These are phyloP conservation scores for Chaetomiaceae sp. DNA, from an alignment of 2,329 filamentous ascomycete species.

Conservation along the genomic window DNA sequence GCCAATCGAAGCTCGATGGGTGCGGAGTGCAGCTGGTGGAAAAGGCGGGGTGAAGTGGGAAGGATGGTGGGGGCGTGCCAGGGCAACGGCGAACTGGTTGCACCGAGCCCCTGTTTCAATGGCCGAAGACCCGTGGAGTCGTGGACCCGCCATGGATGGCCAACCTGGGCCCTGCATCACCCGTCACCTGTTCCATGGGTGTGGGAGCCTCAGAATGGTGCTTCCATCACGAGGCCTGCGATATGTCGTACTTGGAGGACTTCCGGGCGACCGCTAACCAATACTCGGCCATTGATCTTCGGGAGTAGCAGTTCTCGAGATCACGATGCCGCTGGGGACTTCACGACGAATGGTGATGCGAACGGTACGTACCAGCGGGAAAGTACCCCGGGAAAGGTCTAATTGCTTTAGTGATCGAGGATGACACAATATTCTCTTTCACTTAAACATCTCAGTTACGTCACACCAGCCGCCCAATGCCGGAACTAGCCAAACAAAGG, in stretches of 20 bases:
- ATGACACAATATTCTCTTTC: no score
- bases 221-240: constrained; percentile 19
- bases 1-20: constrained; percentile 13
- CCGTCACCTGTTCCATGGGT: constrained; percentile 12
- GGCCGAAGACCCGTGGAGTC: background rate
- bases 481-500: no score
- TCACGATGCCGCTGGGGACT: no score
- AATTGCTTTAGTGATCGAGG: no score
- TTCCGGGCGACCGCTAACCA: background rate
- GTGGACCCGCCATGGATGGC: background rate
- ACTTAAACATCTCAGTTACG: no score
- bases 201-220: constrained; percentile 17
- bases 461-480: no score
- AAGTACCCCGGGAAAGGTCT: no score
- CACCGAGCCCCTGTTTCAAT: constrained; percentile 12
- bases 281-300: no score
- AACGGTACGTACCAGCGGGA: no score
- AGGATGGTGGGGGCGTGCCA: constrained; percentile 3
- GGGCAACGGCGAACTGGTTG: background rate
- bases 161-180: no score
- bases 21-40: constrained; percentile 17
- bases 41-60: constrained; percentile 15
- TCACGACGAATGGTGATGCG: no score
- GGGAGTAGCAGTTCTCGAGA: no score
- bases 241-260: constrained; percentile 4